Evolutionary conservation across 2,329 filamentous ascomycete species (phyloP), one percentile per base, ranked within the genome.

Genomic region (Chaetomiaceae sp.): DNA sequence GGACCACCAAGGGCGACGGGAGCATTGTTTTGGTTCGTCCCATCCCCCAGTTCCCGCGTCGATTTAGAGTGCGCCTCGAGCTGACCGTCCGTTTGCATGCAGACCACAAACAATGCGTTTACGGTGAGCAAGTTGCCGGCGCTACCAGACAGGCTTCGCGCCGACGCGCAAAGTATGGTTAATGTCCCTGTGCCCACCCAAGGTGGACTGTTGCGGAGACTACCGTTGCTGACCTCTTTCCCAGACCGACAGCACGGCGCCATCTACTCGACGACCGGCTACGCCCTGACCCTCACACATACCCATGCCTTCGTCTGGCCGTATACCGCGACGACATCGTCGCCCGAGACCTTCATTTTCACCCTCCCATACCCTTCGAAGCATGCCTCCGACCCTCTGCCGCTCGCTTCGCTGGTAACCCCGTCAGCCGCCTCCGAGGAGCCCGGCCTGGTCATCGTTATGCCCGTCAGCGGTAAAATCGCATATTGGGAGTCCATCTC

Each of bases 401-500:
- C 94, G 1, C 77, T 96, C 36, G 94, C 90, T 50, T 83, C 88
- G 17, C 80, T 99, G 48, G 85, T 96, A 6, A 86, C 88, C 0
- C 85, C 88, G 46, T 88, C 89, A 5, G 85, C 88, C 11, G 85
- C 85, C 4, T 83, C 82, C n/a, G 82, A 83, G 45, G 88, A 95
- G 62, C 87, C 91, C 31, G 94, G 94, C 2, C 78, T 99, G 34
- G 83, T 99, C 25, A 81, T 96, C 34, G 79, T 97, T 34, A 89
- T 92, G 73, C 88, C 92, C 12, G 82, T 82, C 17, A 91, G 80
- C 45, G 94, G 94, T 48, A 91, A 86, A 69, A 83, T 97, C 48
- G 85, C 89, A 40, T 97, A 94, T 69, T 97, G 94, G 91, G 94
- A 97, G 68, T 95, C 90, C 36, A 88, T 97, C 59, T 91, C 92